These are phyloP conservation scores for Tuber umbilicatum DNA, from an alignment of 495 filamentous ascomycete genomes.

Conservation along the genomic window DNA sequence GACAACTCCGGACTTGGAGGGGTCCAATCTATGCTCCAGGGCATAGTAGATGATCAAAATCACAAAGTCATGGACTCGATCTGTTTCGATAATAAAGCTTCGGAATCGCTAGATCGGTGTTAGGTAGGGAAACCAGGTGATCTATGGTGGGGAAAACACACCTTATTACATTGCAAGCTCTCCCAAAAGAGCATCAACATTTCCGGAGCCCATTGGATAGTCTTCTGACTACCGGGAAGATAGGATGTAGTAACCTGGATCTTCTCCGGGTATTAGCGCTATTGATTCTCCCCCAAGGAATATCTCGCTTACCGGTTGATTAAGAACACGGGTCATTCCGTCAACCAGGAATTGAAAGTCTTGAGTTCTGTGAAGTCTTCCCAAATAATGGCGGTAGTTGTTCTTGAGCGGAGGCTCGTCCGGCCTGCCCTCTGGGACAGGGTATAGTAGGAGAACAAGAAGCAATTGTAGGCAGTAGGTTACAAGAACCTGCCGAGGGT, in stretches of 20 bases:
- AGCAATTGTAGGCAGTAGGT: slow-evolving; percentile 88
- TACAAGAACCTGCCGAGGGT: slow-evolving; percentile 84
- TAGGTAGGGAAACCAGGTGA: slow-evolving; percentile 4
- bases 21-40: slow-evolving; percentile 74
- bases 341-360: slow-evolving; percentile 98
- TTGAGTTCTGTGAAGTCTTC: slow-evolving; percentile 82
- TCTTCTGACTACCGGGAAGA: slow-evolving; percentile 75
- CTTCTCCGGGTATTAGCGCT: slow-evolving; percentile 41
- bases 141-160: not conserved
- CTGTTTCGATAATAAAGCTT: slow-evolving; percentile 94
- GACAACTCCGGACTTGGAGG: slow-evolving; percentile 83
- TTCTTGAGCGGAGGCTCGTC: slow-evolving; percentile 60
- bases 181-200: slow-evolving; percentile 99
- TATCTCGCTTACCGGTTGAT: slow-evolving; percentile 61
- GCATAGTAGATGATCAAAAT: slow-evolving; percentile 89
- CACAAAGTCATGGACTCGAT: slow-evolving; percentile 86
- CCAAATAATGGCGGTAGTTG: slow-evolving; percentile 85
- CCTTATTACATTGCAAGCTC: slow-evolving; percentile 89
- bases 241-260: slow-evolving; percentile 82
- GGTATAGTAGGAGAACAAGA: slow-evolving; percentile 81
- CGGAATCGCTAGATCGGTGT: slow-evolving; percentile 58
- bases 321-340: slow-evolving; percentile 88
- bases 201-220: slow-evolving; percentile 83
- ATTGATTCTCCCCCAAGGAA: slow-evolving; percentile 16
- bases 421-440: slow-evolving; percentile 72